Conservation (phyloP, 345 rosid genomes). For the Adansonia digitata region DNA sequence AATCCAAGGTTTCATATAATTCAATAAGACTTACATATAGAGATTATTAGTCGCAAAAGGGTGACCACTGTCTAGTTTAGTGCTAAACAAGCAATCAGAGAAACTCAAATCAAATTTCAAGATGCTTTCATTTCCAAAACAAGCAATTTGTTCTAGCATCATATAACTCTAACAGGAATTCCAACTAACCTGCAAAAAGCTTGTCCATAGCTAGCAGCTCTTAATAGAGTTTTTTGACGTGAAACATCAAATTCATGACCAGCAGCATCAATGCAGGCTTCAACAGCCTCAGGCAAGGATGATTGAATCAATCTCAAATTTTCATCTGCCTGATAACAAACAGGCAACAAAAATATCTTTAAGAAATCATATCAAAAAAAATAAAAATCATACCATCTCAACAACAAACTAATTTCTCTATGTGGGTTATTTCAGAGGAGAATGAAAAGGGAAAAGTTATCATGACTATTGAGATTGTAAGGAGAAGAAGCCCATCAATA, state of each 20-base stretch:
- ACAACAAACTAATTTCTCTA: not conserved
- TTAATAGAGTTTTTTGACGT: conserved; percentile 72
- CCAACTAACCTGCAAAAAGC: conserved; percentile 87
- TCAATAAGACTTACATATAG: not conserved
- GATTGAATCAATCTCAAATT: conserved; percentile 81
- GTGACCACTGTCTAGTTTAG: not conserved
- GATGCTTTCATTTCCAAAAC: conserved; percentile 2
- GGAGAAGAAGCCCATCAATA: not conserved
- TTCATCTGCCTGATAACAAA: conserved; percentile 80
- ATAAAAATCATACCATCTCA: not conserved
- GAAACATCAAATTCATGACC: conserved; percentile 83
- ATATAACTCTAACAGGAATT: conserved; percentile 11
- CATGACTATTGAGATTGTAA: not conserved
- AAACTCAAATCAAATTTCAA: not conserved
- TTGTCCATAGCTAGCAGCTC: conserved; percentile 99
- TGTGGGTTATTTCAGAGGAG: not conserved
- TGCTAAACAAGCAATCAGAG: not conserved
- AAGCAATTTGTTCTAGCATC: conserved; percentile 1
- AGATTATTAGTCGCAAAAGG: not conserved
- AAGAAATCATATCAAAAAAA: conserved; percentile 3
- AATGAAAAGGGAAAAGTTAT: not conserved
- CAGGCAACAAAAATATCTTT: not conserved
- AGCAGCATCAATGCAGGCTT: conserved; percentile 90
- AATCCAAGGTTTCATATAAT: not conserved
- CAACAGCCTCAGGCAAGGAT: conserved; percentile 93